Evolutionary conservation across 805 yeast species (phyloP), one percentile per base, ranked within the genome.

Genomic region (Cyberlindnera suaveolens): DNA sequence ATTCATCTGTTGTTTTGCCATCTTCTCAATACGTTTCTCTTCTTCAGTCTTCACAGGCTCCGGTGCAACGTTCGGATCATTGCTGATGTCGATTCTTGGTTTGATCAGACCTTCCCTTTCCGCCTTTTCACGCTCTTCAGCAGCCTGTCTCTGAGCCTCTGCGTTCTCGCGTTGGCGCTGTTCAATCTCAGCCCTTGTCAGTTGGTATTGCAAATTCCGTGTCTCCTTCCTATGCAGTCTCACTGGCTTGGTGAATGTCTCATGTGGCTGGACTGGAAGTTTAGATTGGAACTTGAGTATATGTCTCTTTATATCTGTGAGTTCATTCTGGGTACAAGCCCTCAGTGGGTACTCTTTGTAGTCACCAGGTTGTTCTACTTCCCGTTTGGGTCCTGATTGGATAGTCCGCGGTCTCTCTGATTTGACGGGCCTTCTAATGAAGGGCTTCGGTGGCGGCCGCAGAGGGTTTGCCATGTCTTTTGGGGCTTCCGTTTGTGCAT

Each of bases 221-320:
- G 99, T 96, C 63, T 91, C 98, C 59, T 91, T 90, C 53, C 98
- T 74, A 62, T 90, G 97, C 58, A 91, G 67, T 53, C 96, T 70
- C 16, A 90, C 82, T 0, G 99, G 99, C 46, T 76, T 75, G 43
- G 79, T 81, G 61, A 91, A 93, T 2, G 23, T 37, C 48, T 80
- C 80, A 14, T 14, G 14, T 10, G 93, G 91, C 49, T 87, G 87
- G 31, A 93, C 82, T 36, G 75, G 72, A 53, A 77, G 75, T 46
- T 79, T 78, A 30, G 85, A 72, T 56, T 84, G 95, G 57, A 91
- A 88, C 62, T 83, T 83, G 65, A 90, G 63, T 19, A 91, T 74
- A 61, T 91, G 96, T 49, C 80, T 83, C 46, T 95, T 74, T 39
- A 82, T 73, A 47, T 83, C 85, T 37, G 77, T 79, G 29, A 87